Conservation (phyloP, 1,139 yeast genomes). For the Candida tropicalis region DNA sequence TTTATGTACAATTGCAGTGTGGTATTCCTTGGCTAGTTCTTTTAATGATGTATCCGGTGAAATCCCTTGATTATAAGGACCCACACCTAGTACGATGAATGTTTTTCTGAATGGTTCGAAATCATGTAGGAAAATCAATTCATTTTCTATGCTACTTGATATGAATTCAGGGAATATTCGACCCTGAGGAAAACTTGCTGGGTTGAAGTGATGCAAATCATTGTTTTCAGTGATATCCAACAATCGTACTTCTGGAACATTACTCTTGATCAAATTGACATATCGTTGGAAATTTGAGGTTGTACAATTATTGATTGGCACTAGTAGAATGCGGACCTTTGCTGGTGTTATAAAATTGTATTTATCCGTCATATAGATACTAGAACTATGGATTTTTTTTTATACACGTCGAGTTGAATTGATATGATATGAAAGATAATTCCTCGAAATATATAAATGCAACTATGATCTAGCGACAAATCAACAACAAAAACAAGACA, state of each 20-base stretch:
- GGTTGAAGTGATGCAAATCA: slow-evolving; percentile 65
- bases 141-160: slow-evolving; percentile 53
- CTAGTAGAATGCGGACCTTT: slow-evolving; percentile 64
- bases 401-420: not conserved
- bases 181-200: slow-evolving; percentile 84
- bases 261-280: slow-evolving; percentile 47
- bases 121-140: slow-evolving; percentile 70
- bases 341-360: slow-evolving; percentile 54
- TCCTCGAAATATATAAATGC: not conserved
- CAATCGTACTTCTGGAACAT: slow-evolving; percentile 62
- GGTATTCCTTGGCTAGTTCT: slow-evolving; percentile 37
- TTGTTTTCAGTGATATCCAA: slow-evolving; percentile 73
- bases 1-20: slow-evolving; percentile 66
- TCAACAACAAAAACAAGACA: not conserved
- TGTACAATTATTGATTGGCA: slow-evolving; percentile 67
- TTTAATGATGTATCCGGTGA: slow-evolving; percentile 9
- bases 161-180: slow-evolving; percentile 61
- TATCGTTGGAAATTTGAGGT: slow-evolving; percentile 50
- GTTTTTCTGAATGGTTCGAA: slow-evolving; percentile 87
- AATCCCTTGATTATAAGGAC: slow-evolving; percentile 38
- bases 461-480: not conserved
- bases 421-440: not conserved
- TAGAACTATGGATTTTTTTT: not conserved
- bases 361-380: slow-evolving; percentile 20
- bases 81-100: slow-evolving; percentile 67